phyloP scores from a whole-genome alignment of 192 early-diverging fungal species.

The Jimgerdemannia lactiflua region DNA sequence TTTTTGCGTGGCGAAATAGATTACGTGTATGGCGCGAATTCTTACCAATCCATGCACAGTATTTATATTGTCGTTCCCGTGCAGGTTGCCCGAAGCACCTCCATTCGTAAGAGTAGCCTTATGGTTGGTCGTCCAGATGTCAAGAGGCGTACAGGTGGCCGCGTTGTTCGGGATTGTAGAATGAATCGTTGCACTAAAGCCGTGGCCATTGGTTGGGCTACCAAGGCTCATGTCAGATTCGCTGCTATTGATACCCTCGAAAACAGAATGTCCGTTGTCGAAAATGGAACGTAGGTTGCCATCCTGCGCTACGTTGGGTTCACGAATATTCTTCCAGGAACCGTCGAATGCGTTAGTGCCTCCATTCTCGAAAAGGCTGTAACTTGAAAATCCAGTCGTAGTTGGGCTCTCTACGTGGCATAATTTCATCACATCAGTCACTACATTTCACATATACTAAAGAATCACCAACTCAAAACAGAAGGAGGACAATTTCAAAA shows the following conservation, averaged over 20 bases:
- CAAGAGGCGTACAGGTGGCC: background rate
- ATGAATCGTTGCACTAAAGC: background rate
- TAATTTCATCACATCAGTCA: background rate
- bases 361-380: constrained; percentile 12
- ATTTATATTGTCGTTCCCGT: background rate
- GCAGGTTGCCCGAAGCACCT: background rate
- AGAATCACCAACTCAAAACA: background rate
- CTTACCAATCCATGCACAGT: background rate
- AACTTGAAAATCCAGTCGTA: constrained; percentile 8
- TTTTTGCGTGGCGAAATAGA: background rate
- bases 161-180: background rate
- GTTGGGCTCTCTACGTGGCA: background rate
- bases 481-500: background rate
- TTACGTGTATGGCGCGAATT: background rate
- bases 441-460: background rate
- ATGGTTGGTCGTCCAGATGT: background rate
- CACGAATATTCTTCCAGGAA: constrained; percentile 17
- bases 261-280: background rate
- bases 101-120: background rate
- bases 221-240: background rate
- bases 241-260: background rate
- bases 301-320: background rate
- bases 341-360: constrained; percentile 16
- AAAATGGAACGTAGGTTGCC: constrained; percentile 14
- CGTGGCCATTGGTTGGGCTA: background rate